Evolutionary conservation across 2,329 filamentous ascomycete genomes (phyloP), one percentile per base, ranked within the genome.

Genomic region (Aureobasidium sp.): DNA sequence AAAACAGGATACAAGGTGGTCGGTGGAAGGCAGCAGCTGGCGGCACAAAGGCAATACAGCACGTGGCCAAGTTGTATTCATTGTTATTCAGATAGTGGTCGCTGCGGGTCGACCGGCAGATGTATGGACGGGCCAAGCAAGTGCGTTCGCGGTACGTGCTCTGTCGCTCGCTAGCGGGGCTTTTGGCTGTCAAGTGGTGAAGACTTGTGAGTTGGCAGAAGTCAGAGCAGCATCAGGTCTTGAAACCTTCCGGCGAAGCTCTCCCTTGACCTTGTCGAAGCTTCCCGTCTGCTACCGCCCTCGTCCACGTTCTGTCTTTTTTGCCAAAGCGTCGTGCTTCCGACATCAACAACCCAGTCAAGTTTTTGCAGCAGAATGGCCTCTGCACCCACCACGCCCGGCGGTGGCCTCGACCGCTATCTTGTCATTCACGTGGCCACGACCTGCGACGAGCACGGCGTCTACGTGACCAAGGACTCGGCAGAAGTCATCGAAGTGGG

Each of bases 381-480:
- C 5, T 48, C 49, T 49, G 47, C 53, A 48, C 56, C 49, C 15
- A 42, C 48, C 45, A 44, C 62, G 39, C 64, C 64, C 47, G 61
- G 64, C 60, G 64, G 62, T 52, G 60, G 51, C 49, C 63, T 96
- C 78, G 94, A 99, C 80, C 90, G 93, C 76, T 99, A 96, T 79
- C 89, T 97, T 68, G 90, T 99, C 72, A 96, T 97, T 75, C 94
- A 99, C 78, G 93, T 97, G 73, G 94, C 94, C 67, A 99, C 94
- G 39, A 99, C 94, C 69, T 99, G 94, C 79, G 94, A 99, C 77
- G 94, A 99, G 77, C 94, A 99, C 78, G 94, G 94, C 66, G 94
- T 99, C 68, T 99, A 99, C 77, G 94, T 99, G 64, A 99, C 94
- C 64, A 97, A 97, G 79, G 94, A 99, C 78, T 97, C 94, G 64